phyloP scores from a whole-genome alignment of 345 rosid species.

The Punica granatum region DNA sequence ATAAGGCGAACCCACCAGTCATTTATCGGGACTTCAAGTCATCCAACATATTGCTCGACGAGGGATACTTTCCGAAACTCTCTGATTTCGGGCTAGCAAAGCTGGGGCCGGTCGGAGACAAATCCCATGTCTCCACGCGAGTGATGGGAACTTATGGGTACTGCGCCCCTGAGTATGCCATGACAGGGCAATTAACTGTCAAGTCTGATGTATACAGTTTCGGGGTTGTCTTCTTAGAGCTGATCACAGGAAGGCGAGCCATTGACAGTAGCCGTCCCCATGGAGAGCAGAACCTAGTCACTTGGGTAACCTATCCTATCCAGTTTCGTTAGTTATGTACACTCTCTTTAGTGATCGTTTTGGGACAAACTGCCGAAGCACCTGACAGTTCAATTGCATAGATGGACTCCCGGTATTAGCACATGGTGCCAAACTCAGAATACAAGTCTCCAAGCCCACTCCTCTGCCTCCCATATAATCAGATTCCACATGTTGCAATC shows the following conservation, averaged over 20 bases:
- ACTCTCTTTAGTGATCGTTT: neutral
- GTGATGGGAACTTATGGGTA: constrained; percentile 99
- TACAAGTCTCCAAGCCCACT: no score
- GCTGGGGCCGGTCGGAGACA: constrained; percentile 94
- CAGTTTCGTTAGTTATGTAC: neutral
- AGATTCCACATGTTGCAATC: no score
- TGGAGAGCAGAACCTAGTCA: constrained; percentile 87
- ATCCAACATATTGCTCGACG: constrained; percentile 79
- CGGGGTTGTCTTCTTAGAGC: constrained; percentile 88
- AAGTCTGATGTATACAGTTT: constrained; percentile 94
- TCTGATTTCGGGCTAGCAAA: constrained; percentile 97
- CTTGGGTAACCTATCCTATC: constrained; percentile 50
- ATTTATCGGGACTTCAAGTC: constrained; percentile 92
- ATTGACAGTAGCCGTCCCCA: constrained; percentile 71
- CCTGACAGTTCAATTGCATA: no score
- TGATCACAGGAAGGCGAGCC: constrained; percentile 90
- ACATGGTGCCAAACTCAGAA: no score
- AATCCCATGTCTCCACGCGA: constrained; percentile 93
- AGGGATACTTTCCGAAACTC: constrained; percentile 82
- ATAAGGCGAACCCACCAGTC: constrained; percentile 94
- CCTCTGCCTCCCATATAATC: no score
- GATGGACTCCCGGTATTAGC: no score
- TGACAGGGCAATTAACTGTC: constrained; percentile 93
- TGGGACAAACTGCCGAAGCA: no score
- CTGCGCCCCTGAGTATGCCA: constrained; percentile 97